phyloP scores from a whole-genome alignment of 495 filamentous ascomycete species.

The Echria macrotheca region DNA sequence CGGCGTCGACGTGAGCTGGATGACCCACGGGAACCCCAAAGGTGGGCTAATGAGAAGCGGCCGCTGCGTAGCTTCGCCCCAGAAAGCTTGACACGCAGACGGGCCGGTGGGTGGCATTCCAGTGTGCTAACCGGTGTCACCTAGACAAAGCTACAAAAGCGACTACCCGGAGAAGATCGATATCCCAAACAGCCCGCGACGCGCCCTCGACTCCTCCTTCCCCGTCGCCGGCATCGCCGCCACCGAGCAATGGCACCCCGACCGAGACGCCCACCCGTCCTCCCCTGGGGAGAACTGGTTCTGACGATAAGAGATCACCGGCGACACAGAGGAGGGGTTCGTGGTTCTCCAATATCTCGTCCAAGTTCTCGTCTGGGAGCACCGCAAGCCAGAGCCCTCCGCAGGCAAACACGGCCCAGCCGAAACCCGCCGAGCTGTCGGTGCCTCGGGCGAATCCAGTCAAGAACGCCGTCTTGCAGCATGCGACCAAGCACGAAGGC shows the following conservation, averaged over 20 bases:
- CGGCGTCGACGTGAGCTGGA: constrained; percentile 63
- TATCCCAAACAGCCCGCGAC: constrained; percentile 19
- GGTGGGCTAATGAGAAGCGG: constrained; percentile 31
- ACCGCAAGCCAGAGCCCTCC: constrained; percentile 41
- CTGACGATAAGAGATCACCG: constrained; percentile 31
- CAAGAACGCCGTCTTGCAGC: constrained; percentile 50
- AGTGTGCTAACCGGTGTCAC: neutral
- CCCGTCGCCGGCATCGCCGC: neutral
- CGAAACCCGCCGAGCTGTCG: constrained; percentile 52
- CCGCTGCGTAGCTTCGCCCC: too few species aligned
- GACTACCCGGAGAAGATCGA: constrained; percentile 16
- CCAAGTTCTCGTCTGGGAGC: constrained; percentile 75
- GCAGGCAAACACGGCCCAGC: constrained; percentile 33
- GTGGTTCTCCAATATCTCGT: constrained; percentile 89
- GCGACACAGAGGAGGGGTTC: constrained; percentile 59
- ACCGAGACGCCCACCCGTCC: constrained; percentile 28
- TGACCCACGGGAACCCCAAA: constrained; percentile 49
- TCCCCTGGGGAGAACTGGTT: constrained; percentile 22
- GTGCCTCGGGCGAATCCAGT: constrained; percentile 48
- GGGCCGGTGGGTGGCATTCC: too few species aligned
- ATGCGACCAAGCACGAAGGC: constrained; percentile 43
- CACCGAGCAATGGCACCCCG: constrained; percentile 6
- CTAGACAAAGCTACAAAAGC: constrained; percentile 23
- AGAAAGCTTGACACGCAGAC: too few species aligned
- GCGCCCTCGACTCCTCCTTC: neutral